Base-by-base conservation (phyloP, 1,284 basidiomycete species). In the Veloboletus limbatus region DNA sequence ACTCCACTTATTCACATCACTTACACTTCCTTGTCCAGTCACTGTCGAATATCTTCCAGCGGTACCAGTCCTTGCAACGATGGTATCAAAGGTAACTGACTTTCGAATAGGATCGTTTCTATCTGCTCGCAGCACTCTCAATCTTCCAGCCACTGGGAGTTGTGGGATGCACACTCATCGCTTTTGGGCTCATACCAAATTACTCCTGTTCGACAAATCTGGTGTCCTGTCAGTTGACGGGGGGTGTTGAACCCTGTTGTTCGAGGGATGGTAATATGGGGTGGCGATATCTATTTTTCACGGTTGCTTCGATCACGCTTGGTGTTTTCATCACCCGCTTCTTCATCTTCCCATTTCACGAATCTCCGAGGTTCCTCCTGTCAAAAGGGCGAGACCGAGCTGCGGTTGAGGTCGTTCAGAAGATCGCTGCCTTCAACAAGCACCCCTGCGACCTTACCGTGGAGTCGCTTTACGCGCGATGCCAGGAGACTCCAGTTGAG, bases 291-390 rank as follows among this genome's bases (percentile, higher is more conserved):
- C 8, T 56, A 2, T 27, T 54, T 20, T 56, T 58, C 36, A 35
- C 51, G 2, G 4, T 43, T 6, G 35, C 27, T n/a, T 33, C 47
- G 2, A 45, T 59, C 13, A 59, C 56, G 2, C 35, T 56, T 7
- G 33, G 27, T 2, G 25, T 59, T 14, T 54, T 56, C 22, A 22
- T 58, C 33, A 0, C 51, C 14, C 50, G 56, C 16, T 46, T 42
- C 18, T 58, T 56, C 30, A 26, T 58, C 2, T 56, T 56, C n/a
- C 54, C 50, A 0, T 56, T 58, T 24, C 6, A 56, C 11, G 56
- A 58, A 46, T 51, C 56, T 1, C 55, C 55, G 1, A 49, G 34
- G 14, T 56, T 54, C 27, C 51, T 59, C 2, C 16, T 59, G 8
- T 27, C 51, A 16, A 58, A 54, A 28, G 55, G 55, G 13, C 37